Conservation (phyloP, 306 rosid genomes). For the Citrullus colocynthis region DNA sequence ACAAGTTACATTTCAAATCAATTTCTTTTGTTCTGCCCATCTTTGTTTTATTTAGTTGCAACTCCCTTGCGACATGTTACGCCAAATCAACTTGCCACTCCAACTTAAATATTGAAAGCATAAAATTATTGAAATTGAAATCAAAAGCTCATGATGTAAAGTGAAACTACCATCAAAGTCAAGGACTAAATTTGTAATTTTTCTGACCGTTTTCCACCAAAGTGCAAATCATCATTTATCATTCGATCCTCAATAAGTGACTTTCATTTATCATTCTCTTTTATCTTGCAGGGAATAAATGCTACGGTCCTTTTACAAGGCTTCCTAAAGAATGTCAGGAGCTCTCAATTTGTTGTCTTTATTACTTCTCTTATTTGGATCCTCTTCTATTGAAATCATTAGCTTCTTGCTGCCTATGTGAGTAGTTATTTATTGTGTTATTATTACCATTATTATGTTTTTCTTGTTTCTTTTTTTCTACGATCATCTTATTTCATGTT, state of each 20-base stretch:
- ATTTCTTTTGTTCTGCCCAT: background rate
- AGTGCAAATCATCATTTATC: too few relatives aligned
- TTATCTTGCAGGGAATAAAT: constrained; percentile 37
- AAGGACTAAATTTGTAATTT: background rate
- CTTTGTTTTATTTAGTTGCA: background rate
- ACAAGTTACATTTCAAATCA: background rate
- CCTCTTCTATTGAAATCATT: constrained; percentile 43
- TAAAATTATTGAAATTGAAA: background rate
- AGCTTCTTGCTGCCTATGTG: constrained; percentile 67
- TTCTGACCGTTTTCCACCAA: too few relatives aligned
- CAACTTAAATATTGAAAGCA: background rate
- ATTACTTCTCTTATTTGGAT: constrained; percentile 58
- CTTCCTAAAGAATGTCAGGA: constrained; percentile 73
- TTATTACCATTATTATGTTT: background rate
- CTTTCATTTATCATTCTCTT: constrained; percentile 14
- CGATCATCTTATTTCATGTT: constrained; percentile 1
- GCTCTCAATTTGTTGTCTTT: constrained; percentile 57
- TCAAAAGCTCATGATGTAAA: background rate
- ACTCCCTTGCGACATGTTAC: background rate
- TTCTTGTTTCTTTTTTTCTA: background rate
- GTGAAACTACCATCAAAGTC: background rate
- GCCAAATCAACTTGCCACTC: background rate
- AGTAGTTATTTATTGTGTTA: constrained; percentile 15
- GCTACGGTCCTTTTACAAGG: constrained; percentile 59
- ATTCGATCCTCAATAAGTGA: background rate